These are phyloP conservation scores for Sistotremastrum niveocremeum DNA, from an alignment of 768 basidiomycete genomes.

Conservation along the genomic window DNA sequence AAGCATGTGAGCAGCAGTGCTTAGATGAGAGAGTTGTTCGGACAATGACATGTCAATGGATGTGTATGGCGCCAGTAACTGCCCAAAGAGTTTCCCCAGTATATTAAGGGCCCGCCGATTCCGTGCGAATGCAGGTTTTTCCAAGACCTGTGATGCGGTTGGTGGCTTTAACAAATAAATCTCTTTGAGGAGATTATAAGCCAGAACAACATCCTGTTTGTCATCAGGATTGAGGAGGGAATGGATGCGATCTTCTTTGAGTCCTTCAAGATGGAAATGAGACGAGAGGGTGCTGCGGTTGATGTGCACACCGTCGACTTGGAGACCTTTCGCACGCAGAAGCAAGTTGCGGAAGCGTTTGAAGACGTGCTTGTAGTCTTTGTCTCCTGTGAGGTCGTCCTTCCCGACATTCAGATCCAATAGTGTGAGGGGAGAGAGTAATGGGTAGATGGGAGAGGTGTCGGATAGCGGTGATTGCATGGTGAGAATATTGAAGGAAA, in stretches of 20 bases:
- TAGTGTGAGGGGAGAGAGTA: neutral
- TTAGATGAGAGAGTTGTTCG: constrained; percentile 22
- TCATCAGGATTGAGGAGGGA: constrained; percentile 2
- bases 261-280: neutral
- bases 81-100: constrained; percentile 12
- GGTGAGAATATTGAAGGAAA: neutral
- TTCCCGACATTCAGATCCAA: constrained; percentile 4
- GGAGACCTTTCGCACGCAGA: neutral
- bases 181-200: constrained; percentile 1
- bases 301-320: neutral
- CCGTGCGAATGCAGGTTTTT: no score
- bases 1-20: constrained; percentile 19
- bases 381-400: constrained; percentile 5
- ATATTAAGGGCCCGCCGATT: constrained; percentile 13
- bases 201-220: constrained; percentile 6
- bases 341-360: constrained; percentile 3
- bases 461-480: neutral
- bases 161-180: neutral
- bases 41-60: constrained; percentile 15
- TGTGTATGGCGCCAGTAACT: constrained; percentile 19
- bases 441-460: no score
- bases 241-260: no score
- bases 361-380: constrained; percentile 6
- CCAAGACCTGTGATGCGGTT: neutral
- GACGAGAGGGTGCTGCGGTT: neutral